A percentile compares a stretch with the other conserved stretches of the same genome.
These are phyloP conservation scores for Paraconiothyrium sp. DNA, from an alignment of 2,329 filamentous ascomycete species.

Conservation along the genomic window DNA sequence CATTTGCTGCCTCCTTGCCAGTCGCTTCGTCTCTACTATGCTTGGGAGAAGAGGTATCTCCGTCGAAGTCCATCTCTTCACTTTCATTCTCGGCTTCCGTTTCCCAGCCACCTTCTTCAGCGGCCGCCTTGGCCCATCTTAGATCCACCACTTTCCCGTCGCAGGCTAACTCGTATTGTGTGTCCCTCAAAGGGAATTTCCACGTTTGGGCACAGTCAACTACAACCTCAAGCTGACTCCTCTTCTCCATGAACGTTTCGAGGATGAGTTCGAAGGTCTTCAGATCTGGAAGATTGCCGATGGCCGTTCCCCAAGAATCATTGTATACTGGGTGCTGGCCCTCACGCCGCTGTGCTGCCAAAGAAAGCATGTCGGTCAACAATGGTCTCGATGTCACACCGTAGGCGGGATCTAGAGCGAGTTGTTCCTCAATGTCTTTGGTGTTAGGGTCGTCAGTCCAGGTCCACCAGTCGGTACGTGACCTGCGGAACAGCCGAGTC, in stretches of 20 bases:
- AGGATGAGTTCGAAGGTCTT: slow-evolving; percentile 14
- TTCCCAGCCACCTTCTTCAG: background rate
- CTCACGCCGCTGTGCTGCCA: slow-evolving; percentile 5
- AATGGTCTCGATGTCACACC: background rate
- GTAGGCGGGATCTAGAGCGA: slow-evolving; percentile 14
- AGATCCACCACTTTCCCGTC: slow-evolving; percentile 4
- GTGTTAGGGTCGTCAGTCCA: slow-evolving; percentile 4
- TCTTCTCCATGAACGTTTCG: slow-evolving; percentile 10
- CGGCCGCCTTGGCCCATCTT: background rate
- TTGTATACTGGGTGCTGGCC: slow-evolving; percentile 6
- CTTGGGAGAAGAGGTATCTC: background rate
- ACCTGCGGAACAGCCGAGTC: background rate
- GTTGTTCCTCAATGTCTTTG: background rate
- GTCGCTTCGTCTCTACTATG: background rate
- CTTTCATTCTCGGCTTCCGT: background rate
- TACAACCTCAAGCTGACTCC: slow-evolving; percentile 6
- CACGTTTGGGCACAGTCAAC: slow-evolving; percentile 8
- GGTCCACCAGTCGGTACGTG: slow-evolving; percentile 14
- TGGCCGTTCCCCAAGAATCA: slow-evolving; percentile 6
- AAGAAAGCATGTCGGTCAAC: slow-evolving; percentile 2
- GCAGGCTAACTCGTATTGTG: slow-evolving; percentile 4
- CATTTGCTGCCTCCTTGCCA: background rate
- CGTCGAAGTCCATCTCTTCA: slow-evolving; percentile 2
- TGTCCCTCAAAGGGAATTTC: slow-evolving; percentile 9
- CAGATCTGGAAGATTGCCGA: slow-evolving; percentile 5